Evolutionary conservation across 116 monocot genomes (phyloP).

Genomic region (Posidonia oceanica): DNA sequence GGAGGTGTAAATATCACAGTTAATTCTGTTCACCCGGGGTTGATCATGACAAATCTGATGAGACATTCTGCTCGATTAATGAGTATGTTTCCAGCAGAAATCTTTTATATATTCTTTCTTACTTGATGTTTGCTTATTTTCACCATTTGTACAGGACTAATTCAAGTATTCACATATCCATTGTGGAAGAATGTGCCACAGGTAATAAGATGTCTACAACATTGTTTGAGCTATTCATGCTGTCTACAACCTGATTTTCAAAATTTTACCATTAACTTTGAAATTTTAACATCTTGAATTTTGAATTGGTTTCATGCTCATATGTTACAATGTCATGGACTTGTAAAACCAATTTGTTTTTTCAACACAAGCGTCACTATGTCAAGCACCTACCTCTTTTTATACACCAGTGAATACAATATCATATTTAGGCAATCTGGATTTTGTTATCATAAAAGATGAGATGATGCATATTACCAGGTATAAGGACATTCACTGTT

Average conservation of each 20-base stretch:
- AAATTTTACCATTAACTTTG: too few species aligned
- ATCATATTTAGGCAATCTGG: too few species aligned
- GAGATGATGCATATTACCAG: too few species aligned
- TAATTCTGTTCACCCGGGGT: slow-evolving; percentile 88
- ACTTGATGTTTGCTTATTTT: background rate
- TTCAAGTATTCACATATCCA: slow-evolving; percentile 49
- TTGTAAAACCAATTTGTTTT: too few species aligned
- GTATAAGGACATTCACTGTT: too few species aligned
- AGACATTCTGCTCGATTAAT: slow-evolving; percentile 57
- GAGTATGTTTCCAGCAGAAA: slow-evolving; percentile 30
- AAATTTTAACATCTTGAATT: too few species aligned
- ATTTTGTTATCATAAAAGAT: too few species aligned
- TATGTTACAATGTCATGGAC: too few species aligned
- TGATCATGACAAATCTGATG: slow-evolving; percentile 96
- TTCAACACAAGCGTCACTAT: too few species aligned
- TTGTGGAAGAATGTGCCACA: slow-evolving; percentile 94
- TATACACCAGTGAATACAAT: too few species aligned
- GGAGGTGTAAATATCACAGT: slow-evolving; percentile 75
- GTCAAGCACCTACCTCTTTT: too few species aligned
- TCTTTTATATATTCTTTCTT: background rate
- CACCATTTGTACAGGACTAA: slow-evolving; percentile 31
- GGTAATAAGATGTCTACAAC: slow-evolving; percentile 22
- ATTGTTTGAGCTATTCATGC: background rate
- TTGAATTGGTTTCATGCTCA: too few species aligned
- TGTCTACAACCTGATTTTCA: background rate